Base-by-base conservation (phyloP, 1,284 basidiomycete species). In the Pseudozyma sp. region DNA sequence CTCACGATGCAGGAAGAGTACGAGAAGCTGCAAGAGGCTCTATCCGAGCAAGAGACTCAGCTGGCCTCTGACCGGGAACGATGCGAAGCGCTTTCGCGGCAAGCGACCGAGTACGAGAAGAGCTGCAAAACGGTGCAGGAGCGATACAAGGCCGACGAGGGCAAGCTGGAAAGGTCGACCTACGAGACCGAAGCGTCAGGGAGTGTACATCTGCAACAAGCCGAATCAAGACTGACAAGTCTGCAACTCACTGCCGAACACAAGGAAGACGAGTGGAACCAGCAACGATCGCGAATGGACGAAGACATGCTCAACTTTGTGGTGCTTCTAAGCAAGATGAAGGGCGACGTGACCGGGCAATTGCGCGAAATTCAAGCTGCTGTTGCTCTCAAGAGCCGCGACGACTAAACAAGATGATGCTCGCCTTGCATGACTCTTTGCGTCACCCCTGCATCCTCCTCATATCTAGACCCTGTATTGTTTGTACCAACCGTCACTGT, bases 231-330 rank as follows among this genome's bases (percentile, higher is more conserved):
- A 24, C 46, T 73, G 33, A 73, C 70, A 16, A 73, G 70, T 17
- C 58, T 73, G 1, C 70, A 73, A 39, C 60, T 73, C 50, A 75
- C 59, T 5, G 64, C 73, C 33, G 68, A 75, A 43, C 73, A 75
- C 60, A 67, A 68, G 51, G 68, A 71, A 52, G 73, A 75, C 29
- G 73, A 75, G 31, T 67, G 68, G 64, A 67, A 58, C 42, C 64
- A 60, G 42, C 66, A 75, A 40, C 60, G 68, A 42, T 62, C 60
- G n/a, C 56, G 61, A 14, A 71, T 75, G 73, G 68, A 75, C 55
- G 73, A 75, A 30, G 73, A 75, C 57, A 75, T 75, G 73, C 68
- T 70, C 54, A 75, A 65, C 50, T 68, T 71, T 65, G 68, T 75
- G 45, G 64, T 71, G 46, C 61, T 71, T 11, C 56, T 75, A 10